Evolutionary conservation across 2,329 filamentous ascomycete genomes (phyloP).

Genomic region (Metarhizium sp.): DNA sequence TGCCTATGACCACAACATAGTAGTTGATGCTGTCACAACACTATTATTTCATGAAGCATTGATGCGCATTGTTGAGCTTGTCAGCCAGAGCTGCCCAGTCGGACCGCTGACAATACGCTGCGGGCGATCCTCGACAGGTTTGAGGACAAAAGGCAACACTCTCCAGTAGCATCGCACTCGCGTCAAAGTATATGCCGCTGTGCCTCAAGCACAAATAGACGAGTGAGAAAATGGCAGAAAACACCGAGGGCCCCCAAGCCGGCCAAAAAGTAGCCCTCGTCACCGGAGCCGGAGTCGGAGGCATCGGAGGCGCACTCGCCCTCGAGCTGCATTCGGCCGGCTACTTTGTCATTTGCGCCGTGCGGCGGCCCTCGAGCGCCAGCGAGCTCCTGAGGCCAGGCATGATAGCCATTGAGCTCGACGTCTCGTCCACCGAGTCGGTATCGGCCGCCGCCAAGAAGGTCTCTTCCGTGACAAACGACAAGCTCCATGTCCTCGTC

Average conservation of each 20-base stretch:
- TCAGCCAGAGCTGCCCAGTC: no score
- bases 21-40: no score
- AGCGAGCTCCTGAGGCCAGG: slow-evolving; percentile 16
- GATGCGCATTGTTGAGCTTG: no score
- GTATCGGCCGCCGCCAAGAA: slow-evolving; percentile 13
- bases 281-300: slow-evolving; percentile 9
- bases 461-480: slow-evolving; percentile 8
- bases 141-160: no score
- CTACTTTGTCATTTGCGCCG: slow-evolving; percentile 24
- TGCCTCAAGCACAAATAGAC: no score
- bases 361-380: slow-evolving; percentile 12
- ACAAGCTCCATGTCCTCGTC: slow-evolving; percentile 11
- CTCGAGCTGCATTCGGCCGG: slow-evolving; percentile 12
- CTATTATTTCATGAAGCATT: no score
- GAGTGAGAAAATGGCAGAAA: slow-evolving; percentile 34
- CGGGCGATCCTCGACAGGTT: no score
- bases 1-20: no score
- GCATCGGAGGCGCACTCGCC: slow-evolving; percentile 18
- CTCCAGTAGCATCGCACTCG: no score
- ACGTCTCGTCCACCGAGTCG: slow-evolving; percentile 20
- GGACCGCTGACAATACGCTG: no score
- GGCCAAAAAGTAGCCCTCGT: slow-evolving; percentile 4
- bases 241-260: not conserved
- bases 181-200: no score
- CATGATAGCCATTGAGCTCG: slow-evolving; percentile 18